These are phyloP conservation scores for Phytopythium ostracodes DNA, from an alignment of 352 stramenopile genomes.

Conservation along the genomic window DNA sequence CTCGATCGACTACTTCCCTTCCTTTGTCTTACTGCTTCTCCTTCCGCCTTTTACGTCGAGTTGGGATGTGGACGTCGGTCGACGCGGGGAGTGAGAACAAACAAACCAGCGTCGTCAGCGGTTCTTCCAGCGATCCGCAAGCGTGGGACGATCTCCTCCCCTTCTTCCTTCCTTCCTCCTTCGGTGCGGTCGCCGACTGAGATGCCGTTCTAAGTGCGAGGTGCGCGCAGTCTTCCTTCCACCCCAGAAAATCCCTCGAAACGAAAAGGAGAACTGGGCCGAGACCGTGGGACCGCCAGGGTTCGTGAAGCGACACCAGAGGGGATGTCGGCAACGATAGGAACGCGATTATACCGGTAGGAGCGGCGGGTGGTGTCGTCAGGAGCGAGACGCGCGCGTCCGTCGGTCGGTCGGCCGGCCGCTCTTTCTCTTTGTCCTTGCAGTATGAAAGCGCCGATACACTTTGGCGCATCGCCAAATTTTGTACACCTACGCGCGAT, in stretches of 20 bases:
- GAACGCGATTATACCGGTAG: background rate
- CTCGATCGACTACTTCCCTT: background rate
- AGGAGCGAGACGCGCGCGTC: background rate
- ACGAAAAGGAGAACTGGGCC: background rate
- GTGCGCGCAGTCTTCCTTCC: background rate
- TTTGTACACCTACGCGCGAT: background rate
- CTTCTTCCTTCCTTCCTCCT: background rate
- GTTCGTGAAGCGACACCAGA: background rate
- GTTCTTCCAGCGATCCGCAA: slow-evolving; percentile 2
- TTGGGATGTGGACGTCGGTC: background rate
- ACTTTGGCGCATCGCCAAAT: background rate
- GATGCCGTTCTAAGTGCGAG: background rate
- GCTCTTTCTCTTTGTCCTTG: background rate
- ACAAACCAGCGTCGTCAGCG: slow-evolving; percentile 2
- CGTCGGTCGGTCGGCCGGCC: background rate
- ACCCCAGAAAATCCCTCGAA: slow-evolving; percentile 1
- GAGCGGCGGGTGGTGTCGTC: background rate
- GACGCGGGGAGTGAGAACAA: background rate
- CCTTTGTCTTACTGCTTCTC: too few species aligned
- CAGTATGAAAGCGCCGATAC: background rate
- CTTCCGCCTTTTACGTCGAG: too few species aligned
- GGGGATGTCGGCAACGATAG: background rate
- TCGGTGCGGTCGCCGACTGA: background rate
- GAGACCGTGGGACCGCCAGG: background rate
- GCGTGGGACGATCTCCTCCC: background rate